These are phyloP conservation scores for Yamadazyma diddensiae DNA, from an alignment of 1,139 yeast species.

Conservation along the genomic window DNA sequence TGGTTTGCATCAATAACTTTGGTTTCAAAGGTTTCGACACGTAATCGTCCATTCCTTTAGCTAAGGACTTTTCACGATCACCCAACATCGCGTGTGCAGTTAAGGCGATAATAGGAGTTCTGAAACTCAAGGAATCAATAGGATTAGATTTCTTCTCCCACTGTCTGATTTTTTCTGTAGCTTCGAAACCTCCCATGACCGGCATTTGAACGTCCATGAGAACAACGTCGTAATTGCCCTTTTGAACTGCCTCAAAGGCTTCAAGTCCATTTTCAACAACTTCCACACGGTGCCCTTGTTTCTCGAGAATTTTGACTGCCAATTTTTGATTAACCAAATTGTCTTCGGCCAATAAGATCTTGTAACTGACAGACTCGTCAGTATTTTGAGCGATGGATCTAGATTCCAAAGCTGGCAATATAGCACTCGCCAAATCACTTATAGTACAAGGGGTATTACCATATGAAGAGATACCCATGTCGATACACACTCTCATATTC, in stretches of 20 bases:
- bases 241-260: conserved; percentile 75
- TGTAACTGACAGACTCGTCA: conserved; percentile 74
- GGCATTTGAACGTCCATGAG: conserved; percentile 97
- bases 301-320: conserved; percentile 78
- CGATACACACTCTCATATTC: conserved; percentile 78
- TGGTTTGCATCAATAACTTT: conserved; percentile 75
- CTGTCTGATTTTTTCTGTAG: conserved; percentile 79
- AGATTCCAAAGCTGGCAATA: conserved; percentile 81
- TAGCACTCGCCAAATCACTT: conserved; percentile 75
- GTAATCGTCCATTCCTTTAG: conserved; percentile 90
- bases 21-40: conserved; percentile 86
- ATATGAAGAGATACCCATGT: conserved; percentile 81
- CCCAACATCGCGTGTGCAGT: conserved; percentile 94
- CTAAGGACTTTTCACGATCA: conserved; percentile 79
- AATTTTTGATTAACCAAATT: conserved; percentile 82
- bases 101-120: conserved; percentile 84
- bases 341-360: conserved; percentile 80
- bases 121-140: conserved; percentile 58
- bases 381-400: conserved; percentile 77
- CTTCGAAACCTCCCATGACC: conserved; percentile 92
- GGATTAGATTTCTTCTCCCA: conserved; percentile 83
- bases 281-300: conserved; percentile 77
- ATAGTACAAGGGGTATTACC: conserved; percentile 86
- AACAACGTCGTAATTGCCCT: conserved; percentile 68
- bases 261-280: conserved; percentile 85